These are phyloP conservation scores for Scytalidium sp. DNA, from an alignment of 2,329 filamentous ascomycete species.

Conservation along the genomic window DNA sequence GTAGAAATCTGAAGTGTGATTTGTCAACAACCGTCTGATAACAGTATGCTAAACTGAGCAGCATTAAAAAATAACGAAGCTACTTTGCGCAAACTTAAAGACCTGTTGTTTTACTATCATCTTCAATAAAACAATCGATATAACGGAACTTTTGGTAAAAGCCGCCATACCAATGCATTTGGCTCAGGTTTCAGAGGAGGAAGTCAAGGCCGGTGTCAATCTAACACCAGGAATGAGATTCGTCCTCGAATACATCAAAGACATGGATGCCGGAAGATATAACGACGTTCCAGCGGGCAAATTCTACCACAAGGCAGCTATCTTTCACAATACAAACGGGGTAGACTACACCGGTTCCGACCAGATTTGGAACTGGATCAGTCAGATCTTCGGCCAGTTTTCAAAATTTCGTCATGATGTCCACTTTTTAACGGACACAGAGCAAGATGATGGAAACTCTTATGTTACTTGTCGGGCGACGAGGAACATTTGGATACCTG, in stretches of 20 bases:
- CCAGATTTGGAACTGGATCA: not conserved
- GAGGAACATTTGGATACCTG: not conserved
- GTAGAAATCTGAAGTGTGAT: too few species aligned
- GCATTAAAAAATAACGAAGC: too few species aligned
- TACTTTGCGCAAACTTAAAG: too few species aligned
- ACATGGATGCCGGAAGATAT: not conserved
- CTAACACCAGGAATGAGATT: not conserved
- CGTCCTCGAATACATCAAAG: not conserved
- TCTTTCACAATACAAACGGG: not conserved
- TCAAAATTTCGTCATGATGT: not conserved
- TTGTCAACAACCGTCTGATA: too few species aligned
- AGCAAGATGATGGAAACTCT: not conserved
- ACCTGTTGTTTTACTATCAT: too few species aligned
- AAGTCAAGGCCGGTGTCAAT: too few species aligned
- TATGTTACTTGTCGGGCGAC: not conserved
- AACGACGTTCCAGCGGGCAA: not conserved
- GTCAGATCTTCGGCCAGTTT: not conserved
- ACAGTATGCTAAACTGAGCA: too few species aligned
- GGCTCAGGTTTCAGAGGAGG: too few species aligned
- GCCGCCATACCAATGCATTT: too few species aligned
- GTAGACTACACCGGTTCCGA: not conserved
- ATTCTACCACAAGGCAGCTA: not conserved
- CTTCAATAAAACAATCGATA: too few species aligned
- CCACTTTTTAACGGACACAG: not conserved
- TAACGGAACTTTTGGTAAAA: too few species aligned